Percentiles rank a stretch among this genome's conserved stretches.
Evolutionary conservation across 768 basidiomycete species (phyloP).

Genomic region (Auricularia heimuer): DNA sequence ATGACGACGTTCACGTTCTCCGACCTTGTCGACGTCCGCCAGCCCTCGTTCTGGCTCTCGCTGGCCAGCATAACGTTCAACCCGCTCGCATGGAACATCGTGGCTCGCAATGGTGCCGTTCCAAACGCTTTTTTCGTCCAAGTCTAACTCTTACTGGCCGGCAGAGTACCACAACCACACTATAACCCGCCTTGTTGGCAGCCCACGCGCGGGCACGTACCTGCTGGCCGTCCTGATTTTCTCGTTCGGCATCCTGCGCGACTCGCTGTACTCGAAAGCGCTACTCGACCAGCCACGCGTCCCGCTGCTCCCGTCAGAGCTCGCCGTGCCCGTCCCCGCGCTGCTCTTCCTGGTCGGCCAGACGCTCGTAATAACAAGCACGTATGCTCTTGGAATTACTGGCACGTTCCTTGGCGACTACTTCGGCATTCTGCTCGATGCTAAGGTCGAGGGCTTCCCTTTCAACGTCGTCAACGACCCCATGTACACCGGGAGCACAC

Average conservation of each 20-base stretch:
- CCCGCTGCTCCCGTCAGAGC: conserved; percentile 56
- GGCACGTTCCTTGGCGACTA: conserved; percentile 45
- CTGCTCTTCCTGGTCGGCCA: conserved; percentile 64
- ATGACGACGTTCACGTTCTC: conserved; percentile 48
- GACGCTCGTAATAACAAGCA: conserved; percentile 77
- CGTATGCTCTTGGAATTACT: conserved; percentile 85
- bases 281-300: conserved; percentile 64
- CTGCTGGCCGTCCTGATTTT: conserved; percentile 81
- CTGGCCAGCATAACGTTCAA: conserved; percentile 77
- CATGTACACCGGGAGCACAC: conserved; percentile 94
- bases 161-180: conserved; percentile 77
- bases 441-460: conserved; percentile 90
- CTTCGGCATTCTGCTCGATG: conserved; percentile 49
- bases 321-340: conserved; percentile 48
- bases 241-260: conserved; percentile 73
- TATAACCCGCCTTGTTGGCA: conserved; percentile 73
- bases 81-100: conserved; percentile 91
- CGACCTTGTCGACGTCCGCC: conserved; percentile 44
- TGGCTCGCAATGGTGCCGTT: conserved; percentile 76
- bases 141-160: neutral
- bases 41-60: conserved; percentile 55
- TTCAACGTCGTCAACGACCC: conserved; percentile 90
- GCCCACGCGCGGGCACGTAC: conserved; percentile 72
- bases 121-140: neutral
- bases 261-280: conserved; percentile 74